These are phyloP conservation scores for Trypanosomatidae sp. DNA, from an alignment of 208 protist species.

Conservation along the genomic window DNA sequence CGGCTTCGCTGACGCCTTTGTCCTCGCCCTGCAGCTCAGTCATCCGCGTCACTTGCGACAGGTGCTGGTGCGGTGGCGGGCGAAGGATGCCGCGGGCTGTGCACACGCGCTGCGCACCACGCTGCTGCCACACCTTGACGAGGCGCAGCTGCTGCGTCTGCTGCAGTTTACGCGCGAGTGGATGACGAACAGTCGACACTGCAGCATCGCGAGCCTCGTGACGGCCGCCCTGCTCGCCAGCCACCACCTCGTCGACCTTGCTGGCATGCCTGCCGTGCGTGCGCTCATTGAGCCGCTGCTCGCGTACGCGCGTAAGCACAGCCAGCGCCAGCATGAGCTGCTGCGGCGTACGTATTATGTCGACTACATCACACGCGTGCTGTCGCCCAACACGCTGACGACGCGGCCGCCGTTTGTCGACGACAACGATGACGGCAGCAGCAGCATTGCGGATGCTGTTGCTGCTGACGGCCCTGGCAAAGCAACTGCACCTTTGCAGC, in stretches of 20 bases:
- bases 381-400: constrained; percentile 43
- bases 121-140: constrained; percentile 37
- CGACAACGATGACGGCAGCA: not conserved
- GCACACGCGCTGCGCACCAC: constrained; percentile 33
- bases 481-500: not conserved
- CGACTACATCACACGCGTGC: constrained; percentile 64
- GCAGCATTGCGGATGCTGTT: not conserved
- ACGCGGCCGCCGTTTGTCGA: constrained; percentile 41
- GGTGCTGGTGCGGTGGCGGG: constrained; percentile 61
- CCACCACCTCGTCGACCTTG: constrained; percentile 48
- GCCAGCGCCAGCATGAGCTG: constrained; percentile 66
- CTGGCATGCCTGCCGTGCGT: constrained; percentile 30
- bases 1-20: constrained; percentile 63
- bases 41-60: constrained; percentile 81
- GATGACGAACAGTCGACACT: constrained; percentile 82
- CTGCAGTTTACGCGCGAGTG: constrained; percentile 86
- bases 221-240: constrained; percentile 41
- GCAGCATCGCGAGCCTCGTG: constrained; percentile 62
- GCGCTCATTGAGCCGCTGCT: constrained; percentile 73
- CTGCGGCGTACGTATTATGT: constrained; percentile 84
- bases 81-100: constrained; percentile 36
- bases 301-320: constrained; percentile 76
- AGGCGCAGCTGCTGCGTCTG: constrained; percentile 53
- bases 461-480: not conserved
- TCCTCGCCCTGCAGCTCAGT: constrained; percentile 70